Base-by-base conservation (phyloP, 2,329 filamentous ascomycete species). In the Pseudogymnoascus sp. region DNA sequence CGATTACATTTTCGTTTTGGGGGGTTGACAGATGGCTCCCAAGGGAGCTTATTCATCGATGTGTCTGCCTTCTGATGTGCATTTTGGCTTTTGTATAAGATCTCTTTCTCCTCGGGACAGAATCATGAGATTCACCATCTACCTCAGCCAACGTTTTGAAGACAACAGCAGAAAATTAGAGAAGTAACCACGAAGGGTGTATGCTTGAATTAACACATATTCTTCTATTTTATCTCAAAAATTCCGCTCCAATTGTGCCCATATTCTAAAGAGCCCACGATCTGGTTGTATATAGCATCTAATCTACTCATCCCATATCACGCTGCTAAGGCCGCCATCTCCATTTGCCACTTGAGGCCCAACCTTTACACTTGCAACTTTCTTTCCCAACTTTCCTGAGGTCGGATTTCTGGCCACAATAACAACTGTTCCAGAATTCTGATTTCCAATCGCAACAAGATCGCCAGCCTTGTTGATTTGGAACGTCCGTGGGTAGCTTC, bases 401-500 rank as follows among this genome's bases (percentile, higher is more conserved):
- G 68, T 66, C 2, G 75, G 69, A 72, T 82, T 72, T 1, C 80
- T 69, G 61, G 69, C 62, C 5, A 78, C 67, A 28, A 83, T 71
- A 4, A 75, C 75, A 0, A 83, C 76, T 8, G 73, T 70, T 0
- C 70, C 68, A 63, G 72, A 75, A 28, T 71, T 68, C 69, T 81
- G 78, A 63, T 81, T 70, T 0, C 73, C 79, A 14, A 83, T 76
- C 3, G 78, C 80, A 1, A 79, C 74, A 40, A 79, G 62, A 9
- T 73, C 73, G 0, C 80, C 80, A 7, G 73, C 72, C 38, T 73
- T 73, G 66, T 80, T 82, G n/a, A 80, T 60, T 5, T 72, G 74
- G 67, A 81, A 81, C 41, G 80, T 77, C 7, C 81, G 71, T 0
- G 81, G 80, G 66, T 72, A 77, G 0, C 55, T 63, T 0, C 81